These are phyloP conservation scores for Tylopilus rubrobrunneus DNA, from an alignment of 768 basidiomycete species.

Conservation along the genomic window DNA sequence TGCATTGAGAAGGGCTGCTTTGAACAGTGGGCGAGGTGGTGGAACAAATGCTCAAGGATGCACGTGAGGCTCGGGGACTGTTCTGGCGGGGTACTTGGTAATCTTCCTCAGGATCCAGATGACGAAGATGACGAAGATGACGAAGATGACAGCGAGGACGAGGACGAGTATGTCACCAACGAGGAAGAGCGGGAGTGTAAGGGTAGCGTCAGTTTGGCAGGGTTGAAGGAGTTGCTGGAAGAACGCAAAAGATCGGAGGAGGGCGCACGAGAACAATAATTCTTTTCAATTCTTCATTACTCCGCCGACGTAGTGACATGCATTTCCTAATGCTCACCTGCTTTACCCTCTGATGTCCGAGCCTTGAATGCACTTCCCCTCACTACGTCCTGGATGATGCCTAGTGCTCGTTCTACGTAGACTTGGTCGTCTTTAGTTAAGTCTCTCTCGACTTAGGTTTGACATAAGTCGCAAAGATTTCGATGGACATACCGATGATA, in stretches of 20 bases:
- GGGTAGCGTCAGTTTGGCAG: conserved; percentile 32
- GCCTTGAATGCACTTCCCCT: conserved; percentile 70
- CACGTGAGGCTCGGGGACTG: conserved; percentile 20
- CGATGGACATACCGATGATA: conserved; percentile 61
- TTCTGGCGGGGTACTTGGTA: too few species aligned
- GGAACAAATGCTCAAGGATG: conserved; percentile 45
- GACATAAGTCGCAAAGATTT: background rate
- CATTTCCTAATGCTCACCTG: conserved; percentile 20
- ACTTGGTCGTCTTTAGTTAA: conserved; percentile 9
- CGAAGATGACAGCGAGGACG: conserved; percentile 30
- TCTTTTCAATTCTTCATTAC: conserved; percentile 17
- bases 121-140: conserved; percentile 27
- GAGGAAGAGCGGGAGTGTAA: conserved; percentile 31
- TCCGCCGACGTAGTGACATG: conserved; percentile 7
- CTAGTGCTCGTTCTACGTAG: conserved; percentile 38
- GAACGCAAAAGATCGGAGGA: conserved; percentile 46
- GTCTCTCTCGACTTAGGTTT: conserved; percentile 26
- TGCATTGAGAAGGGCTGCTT: conserved; percentile 27
- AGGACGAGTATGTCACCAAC: conserved; percentile 30
- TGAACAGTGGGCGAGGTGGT: conserved; percentile 70
- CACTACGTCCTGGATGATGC: conserved; percentile 52
- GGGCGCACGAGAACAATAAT: conserved; percentile 25
- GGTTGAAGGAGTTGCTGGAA: conserved; percentile 52
- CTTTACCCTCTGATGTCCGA: conserved; percentile 69
- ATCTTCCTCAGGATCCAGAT: conserved; percentile 15